Evolutionary conservation across 2,329 filamentous ascomycete species (phyloP).

Genomic region (Rhynchosporium secalis): DNA sequence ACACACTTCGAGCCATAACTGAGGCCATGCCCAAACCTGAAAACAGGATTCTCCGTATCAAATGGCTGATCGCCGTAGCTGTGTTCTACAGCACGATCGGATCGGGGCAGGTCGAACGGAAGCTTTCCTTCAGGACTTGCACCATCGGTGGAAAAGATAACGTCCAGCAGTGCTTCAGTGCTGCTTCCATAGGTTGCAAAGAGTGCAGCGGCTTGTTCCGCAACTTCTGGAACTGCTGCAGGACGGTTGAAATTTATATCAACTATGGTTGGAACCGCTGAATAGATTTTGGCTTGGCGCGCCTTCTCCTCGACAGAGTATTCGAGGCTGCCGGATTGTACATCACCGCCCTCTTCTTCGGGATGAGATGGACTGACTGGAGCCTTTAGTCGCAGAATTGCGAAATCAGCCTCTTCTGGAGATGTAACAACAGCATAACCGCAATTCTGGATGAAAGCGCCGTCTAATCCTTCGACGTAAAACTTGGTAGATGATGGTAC

Average conservation of each 20-base stretch:
- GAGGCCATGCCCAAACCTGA: constrained; percentile 1
- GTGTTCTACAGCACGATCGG: background rate
- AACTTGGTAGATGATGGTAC: background rate
- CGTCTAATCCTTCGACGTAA: background rate
- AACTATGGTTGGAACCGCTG: background rate
- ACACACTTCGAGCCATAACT: background rate
- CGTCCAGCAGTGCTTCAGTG: background rate
- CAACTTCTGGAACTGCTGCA: background rate
- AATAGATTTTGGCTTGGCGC: background rate
- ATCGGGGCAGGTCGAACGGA: constrained; percentile 5
- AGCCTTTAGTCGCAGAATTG: background rate
- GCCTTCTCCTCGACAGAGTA: background rate
- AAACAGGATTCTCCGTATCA: background rate
- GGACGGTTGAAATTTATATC: constrained; percentile 3
- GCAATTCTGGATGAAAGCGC: background rate
- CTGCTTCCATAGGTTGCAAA: background rate
- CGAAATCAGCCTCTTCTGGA: background rate
- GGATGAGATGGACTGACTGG: background rate
- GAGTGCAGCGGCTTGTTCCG: background rate
- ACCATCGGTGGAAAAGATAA: background rate
- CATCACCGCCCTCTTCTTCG: background rate
- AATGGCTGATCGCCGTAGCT: background rate
- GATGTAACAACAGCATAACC: background rate
- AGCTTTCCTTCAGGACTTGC: background rate
- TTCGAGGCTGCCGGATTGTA: constrained; percentile 2